Evolutionary conservation across 2,329 filamentous ascomycete species (phyloP).

Genomic region (Cercospora sesami): DNA sequence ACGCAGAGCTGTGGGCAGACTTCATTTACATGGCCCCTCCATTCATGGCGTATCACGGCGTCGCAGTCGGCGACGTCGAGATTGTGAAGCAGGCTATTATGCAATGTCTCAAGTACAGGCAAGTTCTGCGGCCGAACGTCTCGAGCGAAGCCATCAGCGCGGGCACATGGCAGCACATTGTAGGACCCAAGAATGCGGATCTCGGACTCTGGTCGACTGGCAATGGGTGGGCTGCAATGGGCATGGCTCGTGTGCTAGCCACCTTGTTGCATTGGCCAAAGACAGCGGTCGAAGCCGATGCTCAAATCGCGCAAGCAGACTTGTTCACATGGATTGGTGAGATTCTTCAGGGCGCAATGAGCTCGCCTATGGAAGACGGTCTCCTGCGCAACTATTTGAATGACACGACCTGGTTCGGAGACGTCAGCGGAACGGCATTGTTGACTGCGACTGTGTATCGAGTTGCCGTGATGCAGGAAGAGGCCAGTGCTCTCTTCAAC

Average conservation of each 20-base stretch:
- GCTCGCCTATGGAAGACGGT: conserved; percentile 32
- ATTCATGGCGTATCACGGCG: conserved; percentile 50
- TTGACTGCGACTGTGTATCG: conserved; percentile 49
- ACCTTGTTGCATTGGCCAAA: conserved; percentile 37
- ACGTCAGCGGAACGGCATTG: conserved; percentile 51
- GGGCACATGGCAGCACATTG: conserved; percentile 51
- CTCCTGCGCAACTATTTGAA: conserved; percentile 23
- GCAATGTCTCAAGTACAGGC: conserved; percentile 49
- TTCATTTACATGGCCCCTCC: conserved; percentile 54
- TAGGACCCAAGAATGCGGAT: conserved; percentile 39
- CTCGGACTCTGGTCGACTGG: conserved; percentile 50
- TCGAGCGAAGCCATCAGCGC: conserved; percentile 23
- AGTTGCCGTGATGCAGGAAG: conserved; percentile 33
- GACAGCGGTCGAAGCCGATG: conserved; percentile 8
- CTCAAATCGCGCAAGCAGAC: conserved; percentile 17
- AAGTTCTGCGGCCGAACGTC: conserved; percentile 40
- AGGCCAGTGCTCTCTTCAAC: conserved; percentile 16
- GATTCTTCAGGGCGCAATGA: conserved; percentile 43
- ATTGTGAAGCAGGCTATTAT: conserved; percentile 41
- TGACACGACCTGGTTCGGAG: conserved; percentile 46
- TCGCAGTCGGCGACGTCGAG: conserved; percentile 40
- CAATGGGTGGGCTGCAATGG: conserved; percentile 52
- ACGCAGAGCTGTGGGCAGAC: conserved; percentile 52
- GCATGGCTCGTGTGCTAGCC: conserved; percentile 50
- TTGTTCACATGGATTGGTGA: conserved; percentile 41